phyloP scores from a whole-genome alignment of 495 filamentous ascomycete species.

The Neurospora sp. region DNA sequence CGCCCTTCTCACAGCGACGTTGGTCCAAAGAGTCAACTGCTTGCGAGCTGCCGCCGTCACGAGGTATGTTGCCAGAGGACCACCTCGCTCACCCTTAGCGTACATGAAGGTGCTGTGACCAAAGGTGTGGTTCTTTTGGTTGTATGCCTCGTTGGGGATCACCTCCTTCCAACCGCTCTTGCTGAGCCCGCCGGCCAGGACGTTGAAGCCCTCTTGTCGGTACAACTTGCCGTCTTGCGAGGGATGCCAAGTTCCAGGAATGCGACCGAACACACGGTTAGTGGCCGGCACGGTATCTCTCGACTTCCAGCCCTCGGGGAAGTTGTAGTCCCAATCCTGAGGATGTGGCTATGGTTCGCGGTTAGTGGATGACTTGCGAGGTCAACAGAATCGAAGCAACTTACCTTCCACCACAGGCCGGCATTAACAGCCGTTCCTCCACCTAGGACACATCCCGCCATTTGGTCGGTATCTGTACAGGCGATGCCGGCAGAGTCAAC shows the following conservation, averaged over 20 bases:
- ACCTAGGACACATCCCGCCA: slow-evolving; percentile 67
- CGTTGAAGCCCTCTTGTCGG: slow-evolving; percentile 52
- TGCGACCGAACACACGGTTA: slow-evolving; percentile 52
- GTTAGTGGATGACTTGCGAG: background rate
- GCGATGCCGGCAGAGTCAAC: slow-evolving; percentile 48
- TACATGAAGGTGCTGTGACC: slow-evolving; percentile 63
- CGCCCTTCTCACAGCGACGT: slow-evolving; percentile 54
- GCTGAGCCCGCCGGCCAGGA: slow-evolving; percentile 45
- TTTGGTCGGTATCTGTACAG: slow-evolving; percentile 58
- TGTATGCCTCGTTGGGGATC: slow-evolving; percentile 47
- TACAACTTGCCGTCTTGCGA: slow-evolving; percentile 60
- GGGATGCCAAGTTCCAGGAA: slow-evolving; percentile 58
- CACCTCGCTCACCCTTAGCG: slow-evolving; percentile 52
- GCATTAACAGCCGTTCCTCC: slow-evolving; percentile 67
- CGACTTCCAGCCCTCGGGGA: slow-evolving; percentile 63
- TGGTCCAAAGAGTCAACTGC: slow-evolving; percentile 57
- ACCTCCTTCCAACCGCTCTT: slow-evolving; percentile 53
- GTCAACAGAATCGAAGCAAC: background rate
- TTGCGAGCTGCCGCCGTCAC: slow-evolving; percentile 45
- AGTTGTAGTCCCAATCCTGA: slow-evolving; percentile 64
- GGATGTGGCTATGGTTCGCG: slow-evolving; percentile 19
- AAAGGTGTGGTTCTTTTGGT: slow-evolving; percentile 56
- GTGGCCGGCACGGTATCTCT: slow-evolving; percentile 49
- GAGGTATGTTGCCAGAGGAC: slow-evolving; percentile 66
- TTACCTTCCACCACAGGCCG: slow-evolving; percentile 44